Evolutionary conservation across 345 rosid genomes (phyloP), one percentile per base, ranked within the genome.

Genomic region (Ricinus communis): DNA sequence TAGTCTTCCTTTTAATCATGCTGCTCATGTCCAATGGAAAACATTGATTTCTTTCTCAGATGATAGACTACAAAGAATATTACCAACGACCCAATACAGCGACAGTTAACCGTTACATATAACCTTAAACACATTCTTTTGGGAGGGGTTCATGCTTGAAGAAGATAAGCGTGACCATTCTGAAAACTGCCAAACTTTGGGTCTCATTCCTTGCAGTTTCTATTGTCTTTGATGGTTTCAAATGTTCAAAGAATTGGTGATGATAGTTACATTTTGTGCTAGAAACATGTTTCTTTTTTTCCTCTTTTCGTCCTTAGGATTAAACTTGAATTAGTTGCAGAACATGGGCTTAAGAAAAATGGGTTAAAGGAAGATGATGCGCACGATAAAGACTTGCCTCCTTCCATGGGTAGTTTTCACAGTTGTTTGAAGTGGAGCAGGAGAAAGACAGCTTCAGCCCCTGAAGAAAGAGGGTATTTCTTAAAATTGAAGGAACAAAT

Each of bases 361-460:
- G 61, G 18, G 63, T 66, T 40, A 68, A 55, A 46, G 56, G 71
- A 76, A 64, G 77, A 74, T 54, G 81, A 76, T 71, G 83, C 69
- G 75, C 80, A 78, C 15, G 81, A 88, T 69, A 88, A 71, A 62
- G 93, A 90, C 91, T 69, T 21, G 18, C 53, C 93, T 88, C 94
- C 96, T 88, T 83, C 87, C 84, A 51, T 63, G 43, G 21, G 96
- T 86, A 80, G 82, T 79, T 91, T 70, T 91, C 92, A 45, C 74
- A 80, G 89, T 87, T 62, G 97, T 87, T 93, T 83, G 80, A 71
- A 87, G 98, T 90, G 96, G 96, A 84, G 82, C n/a, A 18, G 77
- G 91, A 90, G 77, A 80, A 56, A 60, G 97, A 89, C 90, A 77
- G 77, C 40, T 68, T 84, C 72, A 62, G 70, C 30, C 69, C 75